These are phyloP conservation scores for Tricholoma hemisulphureum DNA, from an alignment of 768 basidiomycete species.

Conservation along the genomic window DNA sequence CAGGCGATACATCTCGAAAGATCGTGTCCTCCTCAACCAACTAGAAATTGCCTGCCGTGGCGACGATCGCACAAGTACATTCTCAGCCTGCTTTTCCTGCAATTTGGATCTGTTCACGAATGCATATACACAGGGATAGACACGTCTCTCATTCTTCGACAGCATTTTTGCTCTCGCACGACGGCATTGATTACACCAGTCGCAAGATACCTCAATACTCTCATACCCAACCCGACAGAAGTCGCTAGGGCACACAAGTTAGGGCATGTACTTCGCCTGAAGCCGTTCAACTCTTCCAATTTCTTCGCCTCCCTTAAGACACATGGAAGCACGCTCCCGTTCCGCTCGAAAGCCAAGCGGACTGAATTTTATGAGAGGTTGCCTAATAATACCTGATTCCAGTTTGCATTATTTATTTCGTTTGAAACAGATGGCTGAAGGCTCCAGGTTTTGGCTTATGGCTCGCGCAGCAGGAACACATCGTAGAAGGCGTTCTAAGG, in stretches of 20 bases:
- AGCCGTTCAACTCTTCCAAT: conserved; percentile 64
- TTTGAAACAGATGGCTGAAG: conserved; percentile 52
- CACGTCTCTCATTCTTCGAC: conserved; percentile 64
- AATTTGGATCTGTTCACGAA: conserved; percentile 3
- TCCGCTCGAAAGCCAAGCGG: conserved; percentile 62
- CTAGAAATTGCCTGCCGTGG: conserved; percentile 62
- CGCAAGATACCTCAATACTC: conserved; percentile 85
- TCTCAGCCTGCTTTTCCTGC: neutral
- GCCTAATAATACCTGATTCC: conserved; percentile 12
- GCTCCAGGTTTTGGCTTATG: conserved; percentile 78
- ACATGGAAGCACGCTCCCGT: conserved; percentile 71
- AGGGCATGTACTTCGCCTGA: conserved; percentile 45
- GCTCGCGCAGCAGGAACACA: conserved; percentile 73
- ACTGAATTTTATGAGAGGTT: conserved; percentile 69
- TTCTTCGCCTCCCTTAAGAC: conserved; percentile 74
- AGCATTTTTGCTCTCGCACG: conserved; percentile 84
- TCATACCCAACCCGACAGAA: conserved; percentile 73
- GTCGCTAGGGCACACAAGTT: conserved; percentile 35
- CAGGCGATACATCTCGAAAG: conserved; percentile 83
- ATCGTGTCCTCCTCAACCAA: conserved; percentile 67
- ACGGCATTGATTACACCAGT: conserved; percentile 85
- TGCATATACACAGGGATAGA: conserved; percentile 46
- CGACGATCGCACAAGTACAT: conserved; percentile 53
- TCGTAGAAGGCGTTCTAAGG: conserved; percentile 58
- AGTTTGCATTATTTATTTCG: neutral